A percentile compares a stretch with the other conserved stretches of the same genome.
These are phyloP conservation scores for Penicillium sp. DNA, from an alignment of 2,329 filamentous ascomycete genomes.

Conservation along the genomic window DNA sequence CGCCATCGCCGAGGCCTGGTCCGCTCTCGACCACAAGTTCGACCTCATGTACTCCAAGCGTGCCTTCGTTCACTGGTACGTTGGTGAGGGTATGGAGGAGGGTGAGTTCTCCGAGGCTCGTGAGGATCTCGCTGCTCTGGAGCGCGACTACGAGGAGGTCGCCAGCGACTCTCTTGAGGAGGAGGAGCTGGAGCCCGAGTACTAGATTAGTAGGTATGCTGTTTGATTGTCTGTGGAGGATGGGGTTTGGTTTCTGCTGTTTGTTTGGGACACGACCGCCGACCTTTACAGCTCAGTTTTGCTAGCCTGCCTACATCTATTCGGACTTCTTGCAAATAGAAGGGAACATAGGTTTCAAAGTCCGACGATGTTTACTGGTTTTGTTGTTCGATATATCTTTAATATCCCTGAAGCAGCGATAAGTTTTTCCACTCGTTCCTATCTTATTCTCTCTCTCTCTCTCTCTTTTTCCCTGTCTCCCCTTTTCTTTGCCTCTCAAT, in stretches of 20 bases:
- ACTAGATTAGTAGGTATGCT: conserved; percentile 63
- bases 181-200: conserved; percentile 86
- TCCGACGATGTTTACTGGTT: conserved; percentile 43
- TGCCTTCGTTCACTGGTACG: conserved; percentile 99
- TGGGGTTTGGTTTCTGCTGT: conserved; percentile 30
- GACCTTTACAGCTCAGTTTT: conserved; percentile 33
- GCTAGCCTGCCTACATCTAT: conserved; percentile 35
- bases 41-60: conserved; percentile 99
- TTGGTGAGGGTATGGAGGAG: conserved; percentile 99
- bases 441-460: conserved; percentile 16
- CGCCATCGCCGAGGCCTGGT: conserved; percentile 98
- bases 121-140: conserved; percentile 95
- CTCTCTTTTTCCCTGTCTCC: conserved; percentile 15
- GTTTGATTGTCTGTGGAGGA: conserved; percentile 27
- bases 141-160: conserved; percentile 99
- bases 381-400: conserved; percentile 49
- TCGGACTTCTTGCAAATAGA: conserved; percentile 45
- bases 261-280: conserved; percentile 33
- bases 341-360: conserved; percentile 45
- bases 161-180: conserved; percentile 90
- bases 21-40: conserved; percentile 95
- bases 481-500: conserved; percentile 2
- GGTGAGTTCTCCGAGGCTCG: conserved; percentile 99
- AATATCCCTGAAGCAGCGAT: conserved; percentile 49
- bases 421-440: conserved; percentile 45